These are phyloP conservation scores for Agaricus blazei DNA, from an alignment of 768 basidiomycete species.

Conservation along the genomic window DNA sequence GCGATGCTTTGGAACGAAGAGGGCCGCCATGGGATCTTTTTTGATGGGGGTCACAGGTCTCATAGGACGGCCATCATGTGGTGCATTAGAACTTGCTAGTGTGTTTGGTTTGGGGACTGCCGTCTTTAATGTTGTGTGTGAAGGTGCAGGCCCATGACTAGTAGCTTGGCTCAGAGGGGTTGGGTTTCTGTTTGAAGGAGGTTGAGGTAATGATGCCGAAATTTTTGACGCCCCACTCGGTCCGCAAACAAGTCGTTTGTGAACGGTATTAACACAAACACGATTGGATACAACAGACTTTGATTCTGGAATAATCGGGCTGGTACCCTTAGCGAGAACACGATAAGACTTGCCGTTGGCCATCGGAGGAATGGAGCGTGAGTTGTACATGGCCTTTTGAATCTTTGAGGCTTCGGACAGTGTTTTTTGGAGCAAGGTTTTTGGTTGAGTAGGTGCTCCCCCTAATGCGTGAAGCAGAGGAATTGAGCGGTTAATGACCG, in stretches of 20 bases:
- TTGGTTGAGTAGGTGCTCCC: conserved; percentile 40
- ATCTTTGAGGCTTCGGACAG: conserved; percentile 64
- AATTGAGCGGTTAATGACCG: conserved; percentile 10
- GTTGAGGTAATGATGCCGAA: conserved; percentile 10
- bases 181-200: conserved; percentile 6
- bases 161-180: background rate
- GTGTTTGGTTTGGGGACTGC: conserved; percentile 1
- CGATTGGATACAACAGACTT: conserved; percentile 31
- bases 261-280: conserved; percentile 48
- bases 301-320: conserved; percentile 29
- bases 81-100: conserved; percentile 12
- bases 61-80: conserved; percentile 24
- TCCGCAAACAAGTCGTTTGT: conserved; percentile 26
- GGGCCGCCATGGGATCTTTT: conserved; percentile 57
- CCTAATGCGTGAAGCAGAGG: conserved; percentile 22
- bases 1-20: conserved; percentile 77
- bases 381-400: conserved; percentile 54
- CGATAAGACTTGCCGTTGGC: conserved; percentile 39
- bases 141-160: background rate
- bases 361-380: conserved; percentile 53
- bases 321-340: conserved; percentile 30
- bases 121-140: background rate
- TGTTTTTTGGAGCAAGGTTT: conserved; percentile 75
- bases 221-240: conserved; percentile 14
- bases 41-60: conserved; percentile 38